Evolutionary conservation across 495 filamentous ascomycete species (phyloP).

Genomic region (Viridothelium virens): DNA sequence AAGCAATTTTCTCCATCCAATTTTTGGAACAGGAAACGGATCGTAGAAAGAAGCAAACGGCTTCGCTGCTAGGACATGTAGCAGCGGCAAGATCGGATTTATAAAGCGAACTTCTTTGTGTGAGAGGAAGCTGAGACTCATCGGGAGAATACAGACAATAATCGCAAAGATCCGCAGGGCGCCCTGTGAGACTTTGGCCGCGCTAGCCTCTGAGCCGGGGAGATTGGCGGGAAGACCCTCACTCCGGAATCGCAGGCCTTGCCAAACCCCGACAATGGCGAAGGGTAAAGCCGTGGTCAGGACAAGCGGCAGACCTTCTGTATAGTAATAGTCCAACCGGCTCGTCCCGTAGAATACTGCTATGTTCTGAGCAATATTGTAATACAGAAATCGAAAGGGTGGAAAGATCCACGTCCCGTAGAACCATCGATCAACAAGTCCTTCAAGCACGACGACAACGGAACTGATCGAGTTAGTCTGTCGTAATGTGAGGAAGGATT

Average conservation of each 20-base stretch:
- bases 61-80: conserved; percentile 72
- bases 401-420: conserved; percentile 88
- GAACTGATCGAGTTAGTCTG: conserved; percentile 34
- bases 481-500: neutral
- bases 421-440: conserved; percentile 67
- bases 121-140: conserved; percentile 63
- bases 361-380: conserved; percentile 81
- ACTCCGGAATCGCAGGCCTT: conserved; percentile 29
- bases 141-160: neutral
- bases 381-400: conserved; percentile 78
- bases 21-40: conserved; percentile 21
- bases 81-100: conserved; percentile 78
- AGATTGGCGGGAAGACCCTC: conserved; percentile 1
- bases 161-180: conserved; percentile 38
- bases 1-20: conserved; percentile 42
- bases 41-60: conserved; percentile 58
- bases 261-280: conserved; percentile 56
- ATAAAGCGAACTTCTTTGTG: conserved; percentile 99
- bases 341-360: conserved; percentile 91
- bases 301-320: conserved; percentile 80
- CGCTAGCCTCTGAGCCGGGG: conserved; percentile 6
- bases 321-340: conserved; percentile 85
- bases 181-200: neutral
- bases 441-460: conserved; percentile 52
- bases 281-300: conserved; percentile 80